These are phyloP conservation scores for Aspergillus conjunctus DNA, from an alignment of 495 filamentous ascomycete species.

Conservation along the genomic window DNA sequence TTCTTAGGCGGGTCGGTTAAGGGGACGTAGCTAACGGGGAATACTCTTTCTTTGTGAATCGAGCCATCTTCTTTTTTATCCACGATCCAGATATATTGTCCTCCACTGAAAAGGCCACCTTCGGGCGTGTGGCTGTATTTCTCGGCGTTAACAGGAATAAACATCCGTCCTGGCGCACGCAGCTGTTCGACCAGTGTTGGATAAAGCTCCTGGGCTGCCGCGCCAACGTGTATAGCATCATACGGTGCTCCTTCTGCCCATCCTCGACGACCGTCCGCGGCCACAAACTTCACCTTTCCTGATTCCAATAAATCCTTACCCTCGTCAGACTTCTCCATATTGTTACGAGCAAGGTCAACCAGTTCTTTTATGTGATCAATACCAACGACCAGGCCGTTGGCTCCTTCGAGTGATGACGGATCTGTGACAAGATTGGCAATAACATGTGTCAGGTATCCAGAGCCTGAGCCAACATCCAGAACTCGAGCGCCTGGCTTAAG, in stretches of 20 bases:
- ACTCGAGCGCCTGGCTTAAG: conserved; percentile 58
- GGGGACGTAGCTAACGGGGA: conserved; percentile 90
- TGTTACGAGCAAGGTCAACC: conserved; percentile 68
- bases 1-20: conserved; percentile 76
- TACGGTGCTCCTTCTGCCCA: conserved; percentile 64
- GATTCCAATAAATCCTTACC: conserved; percentile 62
- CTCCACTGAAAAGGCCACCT: conserved; percentile 21
- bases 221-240: conserved; percentile 96
- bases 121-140: conserved; percentile 18
- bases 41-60: conserved; percentile 72
- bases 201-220: conserved; percentile 77
- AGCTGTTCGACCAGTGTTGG: conserved; percentile 75
- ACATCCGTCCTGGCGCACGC: conserved; percentile 75
- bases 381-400: conserved; percentile 67
- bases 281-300: conserved; percentile 70
- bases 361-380: conserved; percentile 86
- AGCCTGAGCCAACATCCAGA: conserved; percentile 88
- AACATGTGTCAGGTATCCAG: conserved; percentile 89
- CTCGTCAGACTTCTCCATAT: conserved; percentile 72
- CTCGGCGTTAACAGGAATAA: conserved; percentile 79
- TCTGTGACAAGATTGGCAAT: conserved; percentile 76
- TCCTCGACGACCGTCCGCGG: conserved; percentile 80
- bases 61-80: conserved; percentile 82
- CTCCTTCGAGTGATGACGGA: conserved; percentile 25
- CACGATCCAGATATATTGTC: conserved; percentile 86